Percentiles rank a stretch among this genome's conserved stretches.
Conservation (phyloP, 768 basidiomycete genomes). For the Podaxis sp. region DNA sequence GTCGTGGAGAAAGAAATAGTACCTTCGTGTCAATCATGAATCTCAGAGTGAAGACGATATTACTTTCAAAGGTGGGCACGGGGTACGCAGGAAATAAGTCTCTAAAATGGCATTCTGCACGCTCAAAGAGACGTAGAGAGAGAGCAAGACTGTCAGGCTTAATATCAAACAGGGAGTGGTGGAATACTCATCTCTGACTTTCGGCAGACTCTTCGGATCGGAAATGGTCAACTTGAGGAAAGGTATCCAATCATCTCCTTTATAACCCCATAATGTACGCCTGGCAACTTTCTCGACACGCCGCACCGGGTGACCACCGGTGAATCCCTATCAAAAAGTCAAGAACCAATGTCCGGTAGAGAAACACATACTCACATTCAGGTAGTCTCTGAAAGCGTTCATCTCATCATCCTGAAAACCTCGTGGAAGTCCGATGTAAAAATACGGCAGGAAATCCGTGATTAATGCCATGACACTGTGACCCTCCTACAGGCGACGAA, state of each 20-base stretch:
- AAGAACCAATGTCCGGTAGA: neutral
- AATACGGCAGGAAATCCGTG: slow-evolving; percentile 85
- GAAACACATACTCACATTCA: slow-evolving; percentile 60
- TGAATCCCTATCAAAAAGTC: slow-evolving; percentile 1
- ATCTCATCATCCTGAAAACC: slow-evolving; percentile 74
- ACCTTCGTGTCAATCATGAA: slow-evolving; percentile 99
- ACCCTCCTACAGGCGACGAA: slow-evolving; percentile 48
- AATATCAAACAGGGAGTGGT: neutral
- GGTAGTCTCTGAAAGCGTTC: slow-evolving; percentile 52
- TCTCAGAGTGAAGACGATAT: slow-evolving; percentile 83
- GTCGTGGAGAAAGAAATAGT: neutral
- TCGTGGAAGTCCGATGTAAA: slow-evolving; percentile 84
- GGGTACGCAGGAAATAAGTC: slow-evolving; percentile 46
- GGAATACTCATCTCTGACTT: slow-evolving; percentile 81
- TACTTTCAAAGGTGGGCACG: slow-evolving; percentile 85
- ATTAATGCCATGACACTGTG: slow-evolving; percentile 87
- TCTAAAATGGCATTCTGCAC: slow-evolving; percentile 65
- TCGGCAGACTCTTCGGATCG: slow-evolving; percentile 75
- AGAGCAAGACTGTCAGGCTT: slow-evolving; percentile 15
- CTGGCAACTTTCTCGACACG: slow-evolving; percentile 57
- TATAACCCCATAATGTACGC: slow-evolving; percentile 83
- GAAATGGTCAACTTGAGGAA: slow-evolving; percentile 83
- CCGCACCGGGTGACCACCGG: slow-evolving; percentile 22
- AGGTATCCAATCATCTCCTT: slow-evolving; percentile 69
- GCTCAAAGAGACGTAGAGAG: slow-evolving; percentile 61